Conservation (phyloP, 352 stramenopile genomes). For the Phytopythium litorale region DNA sequence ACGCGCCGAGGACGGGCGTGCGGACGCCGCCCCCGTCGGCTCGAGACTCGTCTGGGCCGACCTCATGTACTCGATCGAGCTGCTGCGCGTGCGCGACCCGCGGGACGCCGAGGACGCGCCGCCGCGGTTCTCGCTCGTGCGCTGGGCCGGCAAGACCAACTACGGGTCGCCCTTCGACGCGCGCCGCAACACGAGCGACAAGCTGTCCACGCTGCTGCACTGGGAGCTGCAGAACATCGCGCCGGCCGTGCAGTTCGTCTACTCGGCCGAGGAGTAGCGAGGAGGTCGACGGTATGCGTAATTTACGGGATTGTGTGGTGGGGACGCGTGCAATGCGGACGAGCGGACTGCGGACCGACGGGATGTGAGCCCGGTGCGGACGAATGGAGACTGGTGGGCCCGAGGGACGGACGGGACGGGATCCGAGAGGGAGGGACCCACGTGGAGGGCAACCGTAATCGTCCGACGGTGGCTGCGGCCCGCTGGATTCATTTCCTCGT, state of each 20-base stretch:
- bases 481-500: no score
- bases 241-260: constrained; percentile 24
- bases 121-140: constrained; percentile 28
- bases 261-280: constrained; percentile 2
- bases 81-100: constrained; percentile 30
- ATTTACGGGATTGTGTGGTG: no score
- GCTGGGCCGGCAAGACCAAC: constrained; percentile 44
- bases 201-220: constrained; percentile 39
- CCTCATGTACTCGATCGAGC: constrained; percentile 38
- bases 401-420: no score
- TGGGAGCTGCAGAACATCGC: constrained; percentile 45
- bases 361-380: neutral
- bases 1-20: constrained; percentile 9
- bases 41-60: constrained; percentile 38
- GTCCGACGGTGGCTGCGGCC: no score
- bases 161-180: constrained; percentile 46
- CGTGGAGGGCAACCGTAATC: no score
- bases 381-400: neutral
- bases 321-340: no score
- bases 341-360: no score
- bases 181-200: constrained; percentile 41
- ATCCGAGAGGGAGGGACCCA: no score
- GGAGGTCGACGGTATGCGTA: neutral
- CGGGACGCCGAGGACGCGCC: constrained; percentile 9
- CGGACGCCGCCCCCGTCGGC: constrained; percentile 5